Conservation (phyloP, 352 stramenopile genomes). For the Halophytophthora polymorphica region DNA sequence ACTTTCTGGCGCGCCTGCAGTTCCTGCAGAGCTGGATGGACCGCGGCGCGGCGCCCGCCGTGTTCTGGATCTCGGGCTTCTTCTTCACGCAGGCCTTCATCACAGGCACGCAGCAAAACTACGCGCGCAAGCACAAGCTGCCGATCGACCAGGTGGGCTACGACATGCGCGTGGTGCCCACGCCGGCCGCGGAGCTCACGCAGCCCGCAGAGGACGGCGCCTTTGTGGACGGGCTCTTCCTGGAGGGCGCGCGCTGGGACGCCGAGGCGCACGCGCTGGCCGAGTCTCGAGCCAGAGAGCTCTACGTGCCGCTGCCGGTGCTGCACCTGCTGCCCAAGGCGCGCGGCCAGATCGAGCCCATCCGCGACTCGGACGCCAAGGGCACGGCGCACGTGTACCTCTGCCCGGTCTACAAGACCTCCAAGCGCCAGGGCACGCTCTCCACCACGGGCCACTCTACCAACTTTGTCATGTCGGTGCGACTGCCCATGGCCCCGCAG, state of each 20-base stretch:
- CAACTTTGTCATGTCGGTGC: conserved; percentile 95
- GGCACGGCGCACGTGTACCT: conserved; percentile 91
- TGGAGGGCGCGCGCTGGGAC: conserved; percentile 90
- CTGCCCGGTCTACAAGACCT: conserved; percentile 93
- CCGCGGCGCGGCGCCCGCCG: conserved; percentile 58
- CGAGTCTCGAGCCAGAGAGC: conserved; percentile 80
- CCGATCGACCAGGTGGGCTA: conserved; percentile 90
- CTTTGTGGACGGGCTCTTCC: conserved; percentile 88
- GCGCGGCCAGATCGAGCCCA: conserved; percentile 82
- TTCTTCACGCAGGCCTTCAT: conserved; percentile 95
- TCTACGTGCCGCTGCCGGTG: conserved; percentile 87
- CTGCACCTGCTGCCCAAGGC: conserved; percentile 81
- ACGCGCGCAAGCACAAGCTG: conserved; percentile 86
- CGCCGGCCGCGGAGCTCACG: conserved; percentile 34
- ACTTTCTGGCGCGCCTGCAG: conserved; percentile 82
- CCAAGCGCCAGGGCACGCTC: conserved; percentile 86
- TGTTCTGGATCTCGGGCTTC: conserved; percentile 94
- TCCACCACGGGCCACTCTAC: conserved; percentile 94
- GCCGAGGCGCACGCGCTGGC: conserved; percentile 55
- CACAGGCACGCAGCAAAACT: conserved; percentile 93
- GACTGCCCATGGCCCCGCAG: conserved; percentile 82
- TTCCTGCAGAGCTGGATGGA: conserved; percentile 87
- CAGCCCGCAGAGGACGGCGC: conserved; percentile 80
- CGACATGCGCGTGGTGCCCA: conserved; percentile 83
- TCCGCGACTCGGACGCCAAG: conserved; percentile 85